Base-by-base conservation (phyloP, 371 early-diverging fungal genomes). In the Apophysomyces ossiformis region DNA sequence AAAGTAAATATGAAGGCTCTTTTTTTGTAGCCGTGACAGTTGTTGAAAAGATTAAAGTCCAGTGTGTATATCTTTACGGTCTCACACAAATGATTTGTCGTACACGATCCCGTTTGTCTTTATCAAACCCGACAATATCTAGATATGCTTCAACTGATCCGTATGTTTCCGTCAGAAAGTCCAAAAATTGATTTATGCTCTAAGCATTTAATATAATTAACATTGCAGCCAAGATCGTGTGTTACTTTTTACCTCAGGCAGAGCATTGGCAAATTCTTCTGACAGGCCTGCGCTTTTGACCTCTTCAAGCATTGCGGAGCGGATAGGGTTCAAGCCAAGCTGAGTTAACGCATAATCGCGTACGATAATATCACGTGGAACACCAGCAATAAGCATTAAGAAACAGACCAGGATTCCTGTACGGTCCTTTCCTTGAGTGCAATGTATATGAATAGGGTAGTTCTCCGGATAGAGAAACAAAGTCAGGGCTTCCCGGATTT, bases 391-490 rank as follows among this genome's bases (percentile, higher is more conserved):
- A 15, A 67, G 64, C 38, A 89, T 69, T 2, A 92, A 60, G 18
- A 93, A 70, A 47, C 87, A 85, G 35, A 84, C 76, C 15, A 89
- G 73, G 35, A 93, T 73, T 21, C 93, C 93, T 3, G 93, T 93
- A 61, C 93, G 78, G 63, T 93, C 93, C 71, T 93, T 93, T 37
- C 93, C 93, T 57, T 90, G 90, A 15, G 90, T 88, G 74, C 93
- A 93, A 66, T 93, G 93, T 37, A 93, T 82, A 47, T 90, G 78
- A 12, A 92, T 84, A 4, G 92, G 92, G 65, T 88, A 90, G 57
- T 86, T 85, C 18, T 72, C 59, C 7, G 81, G 83, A 50, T 88
- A 75, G 13, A 77, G 67, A 69, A 89, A 86, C 6, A 88, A 72
- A 60, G 78, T 72, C 71, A 90, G 43, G 2, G 86, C 82, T 9